A percentile compares a stretch with the other conserved stretches of the same genome.
Evolutionary conservation across 2,329 filamentous ascomycete species (phyloP).

Genomic region (Passalora sequoiae): DNA sequence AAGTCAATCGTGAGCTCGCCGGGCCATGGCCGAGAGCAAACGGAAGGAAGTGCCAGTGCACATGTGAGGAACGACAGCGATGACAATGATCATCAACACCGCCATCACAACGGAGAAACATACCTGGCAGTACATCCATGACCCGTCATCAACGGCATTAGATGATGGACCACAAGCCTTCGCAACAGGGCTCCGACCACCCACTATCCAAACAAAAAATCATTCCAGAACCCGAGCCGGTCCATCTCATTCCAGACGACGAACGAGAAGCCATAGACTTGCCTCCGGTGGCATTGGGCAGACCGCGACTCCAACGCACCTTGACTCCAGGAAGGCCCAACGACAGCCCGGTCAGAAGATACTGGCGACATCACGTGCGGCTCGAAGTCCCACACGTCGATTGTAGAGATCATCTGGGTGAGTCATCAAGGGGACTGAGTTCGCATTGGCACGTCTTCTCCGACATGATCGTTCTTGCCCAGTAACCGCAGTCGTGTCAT

Average conservation of each 20-base stretch:
- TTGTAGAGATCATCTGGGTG: slow-evolving; percentile 55
- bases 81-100: too few relatives aligned
- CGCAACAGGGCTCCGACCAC: slow-evolving; percentile 9
- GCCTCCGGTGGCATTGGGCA: slow-evolving; percentile 10
- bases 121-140: too few relatives aligned
- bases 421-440: too few relatives aligned
- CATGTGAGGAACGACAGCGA: too few relatives aligned
- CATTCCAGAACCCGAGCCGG: slow-evolving; percentile 27
- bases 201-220: neutral
- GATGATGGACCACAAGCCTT: slow-evolving; percentile 2
- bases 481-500: too few relatives aligned
- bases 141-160: too few relatives aligned
- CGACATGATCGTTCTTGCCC: too few relatives aligned
- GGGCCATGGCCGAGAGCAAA: too few relatives aligned
- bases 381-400: slow-evolving; percentile 47
- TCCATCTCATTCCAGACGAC: slow-evolving; percentile 25
- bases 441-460: too few relatives aligned
- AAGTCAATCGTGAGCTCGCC: too few relatives aligned
- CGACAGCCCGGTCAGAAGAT: slow-evolving; percentile 37
- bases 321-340: slow-evolving; percentile 1
- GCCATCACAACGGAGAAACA: too few relatives aligned
- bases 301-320: slow-evolving; percentile 4
- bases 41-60: too few relatives aligned
- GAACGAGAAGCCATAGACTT: slow-evolving; percentile 35
- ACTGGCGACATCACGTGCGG: slow-evolving; percentile 49